phyloP scores from a whole-genome alignment of 805 yeast genomes.

The Phaffomyces antillensis region DNA sequence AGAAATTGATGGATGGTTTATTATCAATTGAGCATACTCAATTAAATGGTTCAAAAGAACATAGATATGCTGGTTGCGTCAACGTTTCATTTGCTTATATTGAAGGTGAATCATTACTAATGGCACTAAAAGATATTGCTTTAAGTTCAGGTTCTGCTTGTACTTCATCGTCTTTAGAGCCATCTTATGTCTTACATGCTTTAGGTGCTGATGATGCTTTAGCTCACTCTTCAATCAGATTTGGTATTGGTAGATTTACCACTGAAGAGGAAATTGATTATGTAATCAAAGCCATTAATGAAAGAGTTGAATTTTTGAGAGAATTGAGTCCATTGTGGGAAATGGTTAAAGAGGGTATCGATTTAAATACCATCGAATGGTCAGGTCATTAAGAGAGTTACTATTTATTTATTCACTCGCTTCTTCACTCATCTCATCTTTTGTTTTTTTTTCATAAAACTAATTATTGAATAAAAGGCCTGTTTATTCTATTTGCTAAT shows the following conservation, averaged over 20 bases:
- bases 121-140: constrained; percentile 97
- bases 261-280: constrained; percentile 95
- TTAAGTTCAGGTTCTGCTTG: constrained; percentile 96
- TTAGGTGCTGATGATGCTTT: constrained; percentile 96
- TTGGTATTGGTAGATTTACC: constrained; percentile 95
- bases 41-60: constrained; percentile 73
- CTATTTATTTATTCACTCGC: background rate
- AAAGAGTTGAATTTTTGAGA: constrained; percentile 86
- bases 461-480: too few species aligned
- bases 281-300: constrained; percentile 80
- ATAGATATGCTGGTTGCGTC: constrained; percentile 88
- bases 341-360: constrained; percentile 98
- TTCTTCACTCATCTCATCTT: too few species aligned
- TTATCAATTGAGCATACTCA: constrained; percentile 82
- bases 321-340: constrained; percentile 96
- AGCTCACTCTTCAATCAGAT: constrained; percentile 97
- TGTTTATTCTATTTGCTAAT: too few species aligned
- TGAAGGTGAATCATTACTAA: constrained; percentile 94
- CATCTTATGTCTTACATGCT: constrained; percentile 94
- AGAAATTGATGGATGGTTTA: constrained; percentile 65
- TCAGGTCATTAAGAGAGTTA: constrained; percentile 64
- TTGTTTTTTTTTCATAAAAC: too few species aligned
- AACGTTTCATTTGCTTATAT: constrained; percentile 95
- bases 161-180: constrained; percentile 97
- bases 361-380: constrained; percentile 91